A percentile compares a stretch with the other conserved stretches of the same genome.
Evolutionary conservation across 1,139 yeast genomes (phyloP).

Genomic region (Yamadazyma oceani): DNA sequence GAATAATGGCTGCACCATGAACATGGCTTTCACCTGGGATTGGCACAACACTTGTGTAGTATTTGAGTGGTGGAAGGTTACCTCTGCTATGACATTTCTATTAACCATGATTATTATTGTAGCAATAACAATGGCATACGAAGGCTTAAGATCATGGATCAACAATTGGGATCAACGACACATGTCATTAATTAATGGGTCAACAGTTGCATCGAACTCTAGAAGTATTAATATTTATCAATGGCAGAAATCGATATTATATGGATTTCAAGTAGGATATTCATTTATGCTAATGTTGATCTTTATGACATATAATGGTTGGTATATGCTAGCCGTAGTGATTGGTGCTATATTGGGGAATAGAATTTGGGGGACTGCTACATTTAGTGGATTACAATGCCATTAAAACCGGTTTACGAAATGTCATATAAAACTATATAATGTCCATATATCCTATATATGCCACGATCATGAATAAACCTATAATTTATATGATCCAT

Average conservation of each 20-base stretch:
- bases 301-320: conserved; percentile 83
- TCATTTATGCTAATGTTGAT: conserved; percentile 77
- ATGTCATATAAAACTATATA: too few relatives aligned
- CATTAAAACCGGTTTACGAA: too few relatives aligned
- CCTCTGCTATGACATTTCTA: conserved; percentile 50
- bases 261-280: conserved; percentile 74
- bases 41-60: conserved; percentile 71
- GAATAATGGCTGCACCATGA: conserved; percentile 52
- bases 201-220: conserved; percentile 15
- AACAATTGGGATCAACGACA: conserved; percentile 30
- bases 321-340: conserved; percentile 75
- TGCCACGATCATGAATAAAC: too few relatives aligned
- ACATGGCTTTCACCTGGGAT: conserved; percentile 84
- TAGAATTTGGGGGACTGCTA: conserved; percentile 52
- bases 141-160: conserved; percentile 46
- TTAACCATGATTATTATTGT: conserved; percentile 52
- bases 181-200: conserved; percentile 16
- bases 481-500: conserved; percentile 14
- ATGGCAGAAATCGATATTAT: conserved; percentile 43
- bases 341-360: conserved; percentile 70
- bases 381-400: conserved; percentile 45
- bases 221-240: conserved; percentile 21
- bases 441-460: neutral
- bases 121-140: conserved; percentile 58
- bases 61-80: conserved; percentile 78